Evolutionary conservation across 1,284 basidiomycete genomes (phyloP).

Genomic region (Papiliotrema flavescens): DNA sequence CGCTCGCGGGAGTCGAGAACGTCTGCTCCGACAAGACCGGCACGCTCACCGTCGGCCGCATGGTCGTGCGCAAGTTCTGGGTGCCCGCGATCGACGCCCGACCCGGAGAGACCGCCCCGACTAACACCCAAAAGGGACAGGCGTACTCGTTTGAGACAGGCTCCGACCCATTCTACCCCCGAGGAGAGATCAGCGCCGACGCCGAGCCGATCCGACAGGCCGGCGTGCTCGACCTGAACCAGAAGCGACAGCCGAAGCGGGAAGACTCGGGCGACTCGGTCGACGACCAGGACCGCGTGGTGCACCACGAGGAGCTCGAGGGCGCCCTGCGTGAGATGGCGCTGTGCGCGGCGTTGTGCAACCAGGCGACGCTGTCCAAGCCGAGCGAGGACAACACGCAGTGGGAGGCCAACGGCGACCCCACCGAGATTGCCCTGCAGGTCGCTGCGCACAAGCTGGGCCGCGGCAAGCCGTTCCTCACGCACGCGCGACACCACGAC

Average conservation of each 20-base stretch:
- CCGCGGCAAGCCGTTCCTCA: constrained; percentile 48
- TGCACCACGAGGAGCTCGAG: constrained; percentile 38
- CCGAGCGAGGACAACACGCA: constrained; percentile 49
- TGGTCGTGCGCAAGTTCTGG: constrained; percentile 60
- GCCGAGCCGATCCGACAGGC: constrained; percentile 7
- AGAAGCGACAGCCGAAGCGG: constrained; percentile 11
- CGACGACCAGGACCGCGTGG: constrained; percentile 25
- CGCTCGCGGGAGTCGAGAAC: constrained; percentile 60
- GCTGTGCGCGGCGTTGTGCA: constrained; percentile 52
- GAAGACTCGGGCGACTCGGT: constrained; percentile 17
- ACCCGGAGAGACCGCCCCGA: constrained; percentile 24
- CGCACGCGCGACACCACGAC: constrained; percentile 22
- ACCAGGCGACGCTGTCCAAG: constrained; percentile 51
- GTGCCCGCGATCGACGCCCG: constrained; percentile 46
- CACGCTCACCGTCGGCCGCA: constrained; percentile 58
- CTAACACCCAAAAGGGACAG: constrained; percentile 38
- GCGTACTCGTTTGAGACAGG: constrained; percentile 49
- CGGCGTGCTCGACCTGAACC: constrained; percentile 22
- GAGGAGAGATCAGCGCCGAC: constrained; percentile 41
- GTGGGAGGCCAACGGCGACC: constrained; percentile 67
- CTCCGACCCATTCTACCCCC: constrained; percentile 50
- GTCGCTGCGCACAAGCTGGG: constrained; percentile 59
- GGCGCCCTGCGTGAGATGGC: constrained; percentile 45
- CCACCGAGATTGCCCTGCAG: constrained; percentile 64
- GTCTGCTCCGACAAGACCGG: constrained; percentile 66